Evolutionary conservation across 495 filamentous ascomycete species (phyloP).

Genomic region (Penicillium bialowiezense): DNA sequence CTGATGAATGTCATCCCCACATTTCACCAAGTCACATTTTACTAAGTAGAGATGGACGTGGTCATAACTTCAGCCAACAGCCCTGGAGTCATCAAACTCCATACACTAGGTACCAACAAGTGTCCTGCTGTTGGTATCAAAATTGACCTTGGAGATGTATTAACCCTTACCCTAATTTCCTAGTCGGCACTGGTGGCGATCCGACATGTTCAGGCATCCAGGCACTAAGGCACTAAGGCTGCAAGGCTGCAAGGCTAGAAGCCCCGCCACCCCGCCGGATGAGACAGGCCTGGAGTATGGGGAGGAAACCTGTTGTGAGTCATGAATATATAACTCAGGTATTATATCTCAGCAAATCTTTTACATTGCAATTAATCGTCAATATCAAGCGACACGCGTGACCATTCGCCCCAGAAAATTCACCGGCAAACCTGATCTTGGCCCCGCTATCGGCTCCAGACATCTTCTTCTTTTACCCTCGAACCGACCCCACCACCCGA

Average conservation of each 20-base stretch:
- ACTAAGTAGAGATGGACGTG: no score
- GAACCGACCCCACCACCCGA: slow-evolving; percentile 9
- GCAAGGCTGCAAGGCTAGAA: slow-evolving; percentile 2
- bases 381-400: not conserved
- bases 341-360: not conserved
- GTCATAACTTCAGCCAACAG: no score
- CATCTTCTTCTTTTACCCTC: slow-evolving; percentile 3
- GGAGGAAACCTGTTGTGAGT: slow-evolving; percentile 8
- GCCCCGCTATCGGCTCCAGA: slow-evolving; percentile 9
- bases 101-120: no score
- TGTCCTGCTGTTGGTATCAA: no score
- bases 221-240: slow-evolving; percentile 4
- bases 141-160: no score
- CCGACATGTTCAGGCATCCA: not conserved
- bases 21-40: no score
- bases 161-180: slow-evolving; percentile 7
- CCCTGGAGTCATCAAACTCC: no score
- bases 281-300: no score
- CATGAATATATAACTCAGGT: not conserved
- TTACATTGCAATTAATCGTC: no score
- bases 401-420: not conserved
- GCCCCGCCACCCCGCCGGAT: slow-evolving; percentile 12
- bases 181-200: no score
- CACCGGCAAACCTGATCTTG: slow-evolving; percentile 10
- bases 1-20: no score